Base-by-base conservation (phyloP, 371 early-diverging fungal genomes). In the Sanchytrium tribonematis region DNA sequence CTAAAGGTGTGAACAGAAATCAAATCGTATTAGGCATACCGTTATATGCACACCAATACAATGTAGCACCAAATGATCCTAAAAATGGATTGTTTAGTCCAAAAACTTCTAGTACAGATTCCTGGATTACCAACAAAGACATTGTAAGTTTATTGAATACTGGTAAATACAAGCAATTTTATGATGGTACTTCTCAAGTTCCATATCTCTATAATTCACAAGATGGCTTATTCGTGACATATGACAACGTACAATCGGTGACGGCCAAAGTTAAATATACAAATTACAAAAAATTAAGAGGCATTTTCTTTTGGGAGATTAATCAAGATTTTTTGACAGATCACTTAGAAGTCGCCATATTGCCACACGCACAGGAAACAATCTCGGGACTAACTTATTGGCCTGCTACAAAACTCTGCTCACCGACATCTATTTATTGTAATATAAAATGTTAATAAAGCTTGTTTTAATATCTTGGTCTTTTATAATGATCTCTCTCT, bases 301-400 rank as follows among this genome's bases (percentile, higher is more conserved):
- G 68, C 17, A 68, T 68, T 30, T 30, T 68, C 17, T 17, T 30
- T 5, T 68, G 68, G 68, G 68, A 68, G 30, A 1, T 68, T 1
- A 17, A 17, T 17, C 28, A 29, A 68, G 68, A 68, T 68, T 12
- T 17, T 30, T 48, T 48, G 22, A 22, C 12, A 48, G 22, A 22
- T 48, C 12, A 48, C 22, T 48, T 22, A 48, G 48, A 12, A 22
- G 48, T 48, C 48, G 48, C 22, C 48, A 48, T n/a, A n/a, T n/a
- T n/a, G n/a, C n/a, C n/a, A n/a, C n/a, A n/a, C n/a, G n/a, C n/a
- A n/a, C n/a, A n/a, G n/a, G n/a, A n/a, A n/a, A n/a, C n/a, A n/a
- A n/a, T n/a, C n/a, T n/a, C n/a, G n/a, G n/a, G n/a, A n/a, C n/a
- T n/a, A n/a, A n/a, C n/a, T n/a, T n/a, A n/a, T n/a, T n/a, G n/a